These are phyloP conservation scores for Trichomonascus vanleenenianus DNA, from an alignment of 805 yeast genomes.

Conservation along the genomic window DNA sequence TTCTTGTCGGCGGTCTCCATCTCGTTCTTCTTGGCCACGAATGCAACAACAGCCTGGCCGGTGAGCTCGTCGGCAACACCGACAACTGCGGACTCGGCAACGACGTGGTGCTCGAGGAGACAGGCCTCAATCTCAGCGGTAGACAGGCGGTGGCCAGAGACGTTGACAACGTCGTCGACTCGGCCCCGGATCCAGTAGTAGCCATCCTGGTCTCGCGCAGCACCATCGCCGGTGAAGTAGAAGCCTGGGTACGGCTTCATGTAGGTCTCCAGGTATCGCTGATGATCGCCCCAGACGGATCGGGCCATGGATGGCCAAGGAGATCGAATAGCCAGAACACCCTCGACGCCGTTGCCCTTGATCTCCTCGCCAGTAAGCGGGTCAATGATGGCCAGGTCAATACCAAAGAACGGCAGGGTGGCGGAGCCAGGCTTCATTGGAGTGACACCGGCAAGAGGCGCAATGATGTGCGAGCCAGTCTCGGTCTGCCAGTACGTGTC, in stretches of 20 bases:
- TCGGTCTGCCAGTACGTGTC: constrained; percentile 99
- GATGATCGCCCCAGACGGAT: constrained; percentile 84
- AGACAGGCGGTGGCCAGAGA: constrained; percentile 95
- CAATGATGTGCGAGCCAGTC: constrained; percentile 90
- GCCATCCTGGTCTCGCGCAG: constrained; percentile 94
- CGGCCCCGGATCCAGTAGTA: constrained; percentile 97
- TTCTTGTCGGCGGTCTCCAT: constrained; percentile 36
- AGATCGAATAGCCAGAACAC: constrained; percentile 82
- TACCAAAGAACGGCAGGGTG: constrained; percentile 92
- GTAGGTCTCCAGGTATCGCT: constrained; percentile 83
- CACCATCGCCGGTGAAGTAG: constrained; percentile 98
- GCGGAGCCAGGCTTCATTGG: constrained; percentile 98
- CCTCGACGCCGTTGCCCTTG: constrained; percentile 85
- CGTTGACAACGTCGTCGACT: constrained; percentile 97
- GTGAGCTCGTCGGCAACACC: constrained; percentile 93
- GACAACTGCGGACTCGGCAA: constrained; percentile 94
- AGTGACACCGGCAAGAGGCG: constrained; percentile 90
- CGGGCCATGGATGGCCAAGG: constrained; percentile 99
- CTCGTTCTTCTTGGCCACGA: constrained; percentile 68
- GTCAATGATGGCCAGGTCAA: constrained; percentile 83
- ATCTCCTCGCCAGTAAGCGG: constrained; percentile 86
- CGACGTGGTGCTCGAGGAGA: constrained; percentile 65
- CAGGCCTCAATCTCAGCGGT: constrained; percentile 98
- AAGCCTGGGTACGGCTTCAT: constrained; percentile 86
- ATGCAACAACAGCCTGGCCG: constrained; percentile 96